These are phyloP conservation scores for Monilinia fructicola DNA, from an alignment of 2,329 filamentous ascomycete species.

Conservation along the genomic window DNA sequence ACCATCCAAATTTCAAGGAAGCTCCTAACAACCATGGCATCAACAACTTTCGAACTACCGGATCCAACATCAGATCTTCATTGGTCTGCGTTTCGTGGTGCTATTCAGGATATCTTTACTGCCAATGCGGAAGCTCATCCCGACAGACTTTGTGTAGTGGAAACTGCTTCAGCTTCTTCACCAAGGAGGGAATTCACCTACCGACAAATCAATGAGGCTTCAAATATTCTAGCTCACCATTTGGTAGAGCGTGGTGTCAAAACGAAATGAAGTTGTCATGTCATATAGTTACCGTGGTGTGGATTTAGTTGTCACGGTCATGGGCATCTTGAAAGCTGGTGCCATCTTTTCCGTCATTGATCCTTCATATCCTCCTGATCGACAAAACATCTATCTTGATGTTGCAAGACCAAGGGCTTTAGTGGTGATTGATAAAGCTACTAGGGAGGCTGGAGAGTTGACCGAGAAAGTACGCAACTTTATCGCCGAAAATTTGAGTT, in stretches of 20 bases:
- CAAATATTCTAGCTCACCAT: conserved; percentile 78
- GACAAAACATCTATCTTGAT: conserved; percentile 81
- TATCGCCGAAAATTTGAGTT: conserved; percentile 68
- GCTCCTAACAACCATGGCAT: conserved; percentile 26
- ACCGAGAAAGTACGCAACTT: conserved; percentile 60
- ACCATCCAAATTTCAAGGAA: not conserved
- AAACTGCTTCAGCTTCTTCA: conserved; percentile 54
- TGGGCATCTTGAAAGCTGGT: conserved; percentile 66
- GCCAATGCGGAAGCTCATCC: conserved; percentile 62
- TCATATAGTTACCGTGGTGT: conserved; percentile 84
- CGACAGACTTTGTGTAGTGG: conserved; percentile 64
- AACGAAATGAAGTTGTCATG: conserved; percentile 87
- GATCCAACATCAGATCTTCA: conserved; percentile 58
- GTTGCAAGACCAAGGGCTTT: conserved; percentile 73
- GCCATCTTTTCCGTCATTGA: conserved; percentile 69
- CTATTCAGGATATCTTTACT: conserved; percentile 60
- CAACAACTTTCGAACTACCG: conserved; percentile 41
- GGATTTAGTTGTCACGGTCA: conserved; percentile 73
- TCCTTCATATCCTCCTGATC: conserved; percentile 75
- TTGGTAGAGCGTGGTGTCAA: conserved; percentile 70
- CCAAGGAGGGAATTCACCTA: conserved; percentile 75
- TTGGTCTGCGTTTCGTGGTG: conserved; percentile 58
- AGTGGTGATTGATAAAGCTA: conserved; percentile 71
- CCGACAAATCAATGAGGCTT: conserved; percentile 79
- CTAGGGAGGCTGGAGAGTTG: conserved; percentile 63